Percentiles rank a stretch among this genome's conserved stretches.
Evolutionary conservation across 1,284 basidiomycete species (phyloP).

Genomic region (Lentinula novae-zelandiae): DNA sequence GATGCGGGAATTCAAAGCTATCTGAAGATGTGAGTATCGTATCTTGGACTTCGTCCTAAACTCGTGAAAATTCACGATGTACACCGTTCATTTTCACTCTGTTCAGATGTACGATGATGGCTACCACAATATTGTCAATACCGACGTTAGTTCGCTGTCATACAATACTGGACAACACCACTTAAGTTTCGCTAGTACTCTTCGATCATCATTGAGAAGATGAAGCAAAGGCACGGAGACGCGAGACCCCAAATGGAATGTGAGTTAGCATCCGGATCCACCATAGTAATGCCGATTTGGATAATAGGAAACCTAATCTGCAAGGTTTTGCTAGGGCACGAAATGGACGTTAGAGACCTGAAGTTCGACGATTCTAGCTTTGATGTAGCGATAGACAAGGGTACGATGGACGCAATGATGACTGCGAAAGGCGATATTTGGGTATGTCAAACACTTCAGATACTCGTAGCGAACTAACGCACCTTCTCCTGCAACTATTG

Average conservation of each 20-base stretch:
- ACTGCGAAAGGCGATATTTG: conserved; percentile 86
- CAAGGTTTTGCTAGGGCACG: conserved; percentile 53
- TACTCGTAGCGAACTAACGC: no score
- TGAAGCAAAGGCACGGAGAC: conserved; percentile 58
- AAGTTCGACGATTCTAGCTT: conserved; percentile 67
- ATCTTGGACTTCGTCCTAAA: not conserved
- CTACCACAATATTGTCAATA: conserved; percentile 80
- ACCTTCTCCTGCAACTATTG: no score
- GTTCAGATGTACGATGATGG: conserved; percentile 87
- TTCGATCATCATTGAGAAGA: conserved; percentile 74
- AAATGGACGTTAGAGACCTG: conserved; percentile 84
- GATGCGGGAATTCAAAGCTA: conserved; percentile 86
- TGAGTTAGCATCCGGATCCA: conserved; percentile 27
- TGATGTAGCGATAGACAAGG: conserved; percentile 90
- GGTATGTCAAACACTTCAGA: conserved; percentile 47
- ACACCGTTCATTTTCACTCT: conserved; percentile 23
- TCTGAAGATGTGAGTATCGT: conserved; percentile 57
- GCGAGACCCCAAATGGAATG: conserved; percentile 75
- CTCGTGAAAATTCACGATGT: no score
- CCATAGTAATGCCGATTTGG: not conserved
- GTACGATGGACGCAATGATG: conserved; percentile 95
- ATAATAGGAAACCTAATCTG: not conserved
- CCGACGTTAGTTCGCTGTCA: conserved; percentile 58
- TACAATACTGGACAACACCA: conserved; percentile 4
- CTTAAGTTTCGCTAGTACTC: conserved; percentile 62